Conservation (phyloP, 2,329 filamentous ascomycete genomes). For the Arthrobotrys pseudoclavata region DNA sequence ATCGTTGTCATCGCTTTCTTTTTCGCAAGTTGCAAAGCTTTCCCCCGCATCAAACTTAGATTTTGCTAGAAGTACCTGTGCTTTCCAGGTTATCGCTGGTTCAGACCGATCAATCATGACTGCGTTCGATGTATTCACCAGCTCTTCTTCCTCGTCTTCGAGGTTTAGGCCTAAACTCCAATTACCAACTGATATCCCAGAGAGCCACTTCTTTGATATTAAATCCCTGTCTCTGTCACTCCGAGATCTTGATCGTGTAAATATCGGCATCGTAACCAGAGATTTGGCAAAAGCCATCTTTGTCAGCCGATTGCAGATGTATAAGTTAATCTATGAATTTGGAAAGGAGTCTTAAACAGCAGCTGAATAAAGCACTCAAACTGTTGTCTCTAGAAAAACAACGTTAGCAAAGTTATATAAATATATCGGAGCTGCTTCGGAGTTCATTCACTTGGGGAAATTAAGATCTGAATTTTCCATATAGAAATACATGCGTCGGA, state of each 20-base stretch:
- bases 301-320: no score
- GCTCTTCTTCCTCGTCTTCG: conserved; percentile 38
- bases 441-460: background rate
- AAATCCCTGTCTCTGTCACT: conserved; percentile 40
- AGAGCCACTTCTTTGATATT: conserved; percentile 44
- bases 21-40: background rate
- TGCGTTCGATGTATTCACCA: conserved; percentile 48
- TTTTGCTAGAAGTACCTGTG: conserved; percentile 35
- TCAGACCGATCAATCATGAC: conserved; percentile 52
- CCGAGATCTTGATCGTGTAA: conserved; percentile 44
- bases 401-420: conserved; percentile 34
- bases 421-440: background rate
- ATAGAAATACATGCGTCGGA: no score
- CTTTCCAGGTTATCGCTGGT: conserved; percentile 38
- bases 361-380: background rate
- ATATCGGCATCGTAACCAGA: conserved; percentile 40
- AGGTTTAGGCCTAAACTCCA: conserved; percentile 47
- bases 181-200: conserved; percentile 49
- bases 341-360: background rate
- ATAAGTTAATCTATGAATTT: no score
- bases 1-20: conserved; percentile 9
- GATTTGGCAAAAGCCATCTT: background rate
- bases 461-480: conserved; percentile 6
- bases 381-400: background rate
- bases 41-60: conserved; percentile 24